Conservation (phyloP, 805 yeast species). For the Candida dendrica region DNA sequence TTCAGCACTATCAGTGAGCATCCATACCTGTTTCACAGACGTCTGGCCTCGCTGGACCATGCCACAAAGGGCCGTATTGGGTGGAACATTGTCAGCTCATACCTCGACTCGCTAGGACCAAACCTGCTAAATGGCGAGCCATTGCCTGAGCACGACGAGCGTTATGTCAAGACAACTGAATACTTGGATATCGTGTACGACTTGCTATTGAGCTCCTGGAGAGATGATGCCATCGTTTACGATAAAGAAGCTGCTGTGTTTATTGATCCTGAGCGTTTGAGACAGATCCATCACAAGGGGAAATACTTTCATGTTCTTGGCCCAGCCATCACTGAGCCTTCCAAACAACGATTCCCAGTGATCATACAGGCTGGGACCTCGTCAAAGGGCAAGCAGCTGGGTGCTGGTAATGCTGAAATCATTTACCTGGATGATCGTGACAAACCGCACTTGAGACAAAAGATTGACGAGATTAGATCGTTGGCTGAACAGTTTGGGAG, state of each 20-base stretch:
- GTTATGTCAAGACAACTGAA: slow-evolving; percentile 29
- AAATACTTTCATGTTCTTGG: slow-evolving; percentile 29
- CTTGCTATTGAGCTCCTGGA: slow-evolving; percentile 29
- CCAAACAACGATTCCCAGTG: slow-evolving; percentile 32
- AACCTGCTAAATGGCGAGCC: slow-evolving; percentile 25
- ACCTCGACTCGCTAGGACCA: slow-evolving; percentile 30
- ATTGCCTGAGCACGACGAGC: slow-evolving; percentile 29
- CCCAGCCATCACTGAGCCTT: slow-evolving; percentile 28
- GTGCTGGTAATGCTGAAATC: slow-evolving; percentile 31
- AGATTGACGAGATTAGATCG: slow-evolving; percentile 17
- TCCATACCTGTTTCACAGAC: slow-evolving; percentile 28
- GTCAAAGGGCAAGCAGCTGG: slow-evolving; percentile 26
- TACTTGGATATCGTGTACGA: slow-evolving; percentile 27
- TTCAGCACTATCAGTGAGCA: slow-evolving; percentile 30
- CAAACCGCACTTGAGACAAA: slow-evolving; percentile 20
- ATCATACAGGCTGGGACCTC: slow-evolving; percentile 33
- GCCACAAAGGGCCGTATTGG: slow-evolving; percentile 32
- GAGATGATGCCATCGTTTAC: slow-evolving; percentile 22
- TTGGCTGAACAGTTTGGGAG: slow-evolving; percentile 26
- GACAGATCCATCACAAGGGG: slow-evolving; percentile 28
- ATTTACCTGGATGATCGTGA: slow-evolving; percentile 25
- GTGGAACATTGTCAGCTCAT: slow-evolving; percentile 33
- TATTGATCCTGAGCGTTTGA: slow-evolving; percentile 26
- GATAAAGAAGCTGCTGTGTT: slow-evolving; percentile 17
- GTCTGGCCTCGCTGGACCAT: slow-evolving; percentile 32